A percentile compares a stretch with the other conserved stretches of the same genome.
These are phyloP conservation scores for Syzygium grande DNA, from an alignment of 345 rosid genomes.

Conservation along the genomic window DNA sequence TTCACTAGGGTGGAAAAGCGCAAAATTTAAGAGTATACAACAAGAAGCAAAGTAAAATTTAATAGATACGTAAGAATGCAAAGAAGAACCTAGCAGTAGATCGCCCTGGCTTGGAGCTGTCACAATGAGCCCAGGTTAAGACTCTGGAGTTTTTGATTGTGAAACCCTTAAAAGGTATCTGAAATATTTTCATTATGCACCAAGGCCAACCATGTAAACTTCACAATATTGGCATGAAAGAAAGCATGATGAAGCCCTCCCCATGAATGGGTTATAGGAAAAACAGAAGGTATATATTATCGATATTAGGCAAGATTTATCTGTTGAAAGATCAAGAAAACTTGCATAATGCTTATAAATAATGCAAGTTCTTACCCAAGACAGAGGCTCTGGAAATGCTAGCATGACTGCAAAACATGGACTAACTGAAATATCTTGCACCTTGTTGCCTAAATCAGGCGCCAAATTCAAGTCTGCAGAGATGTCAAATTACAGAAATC, in stretches of 20 bases:
- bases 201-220: background rate
- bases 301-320: background rate
- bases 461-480: slow-evolving; percentile 48
- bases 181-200: slow-evolving; percentile 8
- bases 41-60: background rate
- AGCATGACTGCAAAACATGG: slow-evolving; percentile 86
- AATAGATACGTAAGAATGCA: background rate
- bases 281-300: background rate
- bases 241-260: background rate
- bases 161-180: slow-evolving; percentile 69
- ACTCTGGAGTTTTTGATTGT: slow-evolving; percentile 52
- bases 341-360: background rate
- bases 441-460: slow-evolving; percentile 40
- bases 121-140: slow-evolving; percentile 70
- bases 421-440: slow-evolving; percentile 52
- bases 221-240: background rate
- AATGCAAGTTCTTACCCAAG: slow-evolving; percentile 33
- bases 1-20: slow-evolving; percentile 32
- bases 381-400: slow-evolving; percentile 69
- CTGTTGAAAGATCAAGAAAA: background rate
- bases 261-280: background rate
- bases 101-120: slow-evolving; percentile 77
- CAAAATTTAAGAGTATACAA: background rate
- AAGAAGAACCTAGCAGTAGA: slow-evolving; percentile 38
- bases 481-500: background rate